Conservation (phyloP, 768 basidiomycete species). For the Austroboletus eburneus region DNA sequence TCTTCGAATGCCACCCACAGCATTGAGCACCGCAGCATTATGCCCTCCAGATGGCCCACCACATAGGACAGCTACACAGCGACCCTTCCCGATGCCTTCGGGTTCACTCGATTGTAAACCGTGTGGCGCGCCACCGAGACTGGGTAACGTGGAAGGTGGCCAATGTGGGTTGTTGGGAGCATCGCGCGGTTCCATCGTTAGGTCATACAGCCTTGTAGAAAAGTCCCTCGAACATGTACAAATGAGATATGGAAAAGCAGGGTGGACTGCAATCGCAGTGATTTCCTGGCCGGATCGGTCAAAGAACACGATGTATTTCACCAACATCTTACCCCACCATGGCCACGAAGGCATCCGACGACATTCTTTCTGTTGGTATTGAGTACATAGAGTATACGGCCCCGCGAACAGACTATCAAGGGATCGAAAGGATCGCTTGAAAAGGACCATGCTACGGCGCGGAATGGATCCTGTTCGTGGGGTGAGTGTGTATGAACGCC, state of each 20-base stretch:
- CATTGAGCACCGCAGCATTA: slow-evolving; percentile 60
- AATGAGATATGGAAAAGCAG: slow-evolving; percentile 51
- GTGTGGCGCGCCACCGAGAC: slow-evolving; percentile 63
- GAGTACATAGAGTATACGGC: slow-evolving; percentile 54
- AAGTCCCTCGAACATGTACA: slow-evolving; percentile 73
- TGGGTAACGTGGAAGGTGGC: slow-evolving; percentile 47
- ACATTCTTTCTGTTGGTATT: slow-evolving; percentile 40
- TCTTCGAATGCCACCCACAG: slow-evolving; percentile 38
- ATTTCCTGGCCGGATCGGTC: slow-evolving; percentile 44
- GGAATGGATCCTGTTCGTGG: slow-evolving; percentile 22
- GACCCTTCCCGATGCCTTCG: slow-evolving; percentile 56
- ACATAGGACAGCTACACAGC: slow-evolving; percentile 60
- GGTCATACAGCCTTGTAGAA: slow-evolving; percentile 66
- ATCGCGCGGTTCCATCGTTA: slow-evolving; percentile 35
- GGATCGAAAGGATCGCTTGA: slow-evolving; percentile 48
- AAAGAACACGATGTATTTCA: background rate
- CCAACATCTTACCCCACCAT: slow-evolving; percentile 60
- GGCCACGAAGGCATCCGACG: slow-evolving; percentile 55
- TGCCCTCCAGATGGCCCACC: slow-evolving; percentile 76
- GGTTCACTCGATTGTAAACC: slow-evolving; percentile 56
- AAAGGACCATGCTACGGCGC: slow-evolving; percentile 58
- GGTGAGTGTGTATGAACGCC: background rate
- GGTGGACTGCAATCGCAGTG: slow-evolving; percentile 66
- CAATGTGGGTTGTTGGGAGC: slow-evolving; percentile 52
- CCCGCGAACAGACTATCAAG: slow-evolving; percentile 51